These are phyloP conservation scores for Epichloe elymi DNA, from an alignment of 2,329 filamentous ascomycete species.

Conservation along the genomic window DNA sequence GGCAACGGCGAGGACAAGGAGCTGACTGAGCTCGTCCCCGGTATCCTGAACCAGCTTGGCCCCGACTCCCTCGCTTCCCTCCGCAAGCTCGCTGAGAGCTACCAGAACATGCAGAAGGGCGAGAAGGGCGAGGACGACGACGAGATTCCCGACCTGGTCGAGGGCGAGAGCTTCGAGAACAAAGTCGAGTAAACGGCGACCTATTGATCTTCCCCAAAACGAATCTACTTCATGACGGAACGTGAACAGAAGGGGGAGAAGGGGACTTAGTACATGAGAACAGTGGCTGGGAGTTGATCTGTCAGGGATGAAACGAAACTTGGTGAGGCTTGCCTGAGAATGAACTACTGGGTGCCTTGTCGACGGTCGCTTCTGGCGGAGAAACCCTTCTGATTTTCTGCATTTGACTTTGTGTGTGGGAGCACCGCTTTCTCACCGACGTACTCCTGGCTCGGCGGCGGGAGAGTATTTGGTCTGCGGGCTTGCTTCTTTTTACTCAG, in stretches of 20 bases:
- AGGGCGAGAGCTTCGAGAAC: slow-evolving; percentile 95
- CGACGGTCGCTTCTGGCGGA: not conserved
- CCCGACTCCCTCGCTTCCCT: slow-evolving; percentile 95
- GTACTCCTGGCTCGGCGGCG: not conserved
- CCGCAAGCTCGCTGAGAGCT: slow-evolving; percentile 97
- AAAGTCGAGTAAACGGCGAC: slow-evolving; percentile 67
- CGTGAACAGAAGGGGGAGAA: slow-evolving; percentile 2
- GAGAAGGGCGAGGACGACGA: slow-evolving; percentile 78
- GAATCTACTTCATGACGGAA: slow-evolving; percentile 5
- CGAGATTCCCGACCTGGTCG: slow-evolving; percentile 93
- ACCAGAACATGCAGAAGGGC: slow-evolving; percentile 97
- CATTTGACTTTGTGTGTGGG: not conserved
- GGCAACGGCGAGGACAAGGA: slow-evolving; percentile 99
- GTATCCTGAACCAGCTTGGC: slow-evolving; percentile 98
- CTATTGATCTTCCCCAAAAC: not conserved
- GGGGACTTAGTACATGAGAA: slow-evolving; percentile 2
- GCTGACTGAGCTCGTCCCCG: slow-evolving; percentile 96
- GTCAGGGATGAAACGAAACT: slow-evolving; percentile 3
- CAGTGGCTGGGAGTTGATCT: not conserved
- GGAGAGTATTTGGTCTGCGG: not conserved
- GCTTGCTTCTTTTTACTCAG: not conserved
- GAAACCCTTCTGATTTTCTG: not conserved
- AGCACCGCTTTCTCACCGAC: not conserved
- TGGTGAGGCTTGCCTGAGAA: slow-evolving; percentile 1
- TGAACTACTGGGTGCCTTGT: not conserved